These are phyloP conservation scores for Pleurotus pulmonarius DNA, from an alignment of 768 basidiomycete genomes.

Conservation along the genomic window DNA sequence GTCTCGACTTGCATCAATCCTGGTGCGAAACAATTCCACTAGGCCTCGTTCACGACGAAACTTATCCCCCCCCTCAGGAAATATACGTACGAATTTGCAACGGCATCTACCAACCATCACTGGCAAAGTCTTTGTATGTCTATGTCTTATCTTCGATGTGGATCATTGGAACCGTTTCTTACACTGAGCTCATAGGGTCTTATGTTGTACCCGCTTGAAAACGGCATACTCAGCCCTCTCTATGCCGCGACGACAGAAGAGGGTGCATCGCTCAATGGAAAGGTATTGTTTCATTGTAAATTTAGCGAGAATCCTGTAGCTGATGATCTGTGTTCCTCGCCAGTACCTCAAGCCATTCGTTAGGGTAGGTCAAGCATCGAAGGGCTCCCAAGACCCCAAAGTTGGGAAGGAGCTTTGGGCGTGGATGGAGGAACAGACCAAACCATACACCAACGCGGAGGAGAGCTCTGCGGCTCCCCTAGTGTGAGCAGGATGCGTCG, in stretches of 20 bases:
- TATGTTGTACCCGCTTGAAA: too few species aligned
- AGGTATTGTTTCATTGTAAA: not conserved
- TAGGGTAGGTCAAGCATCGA: not conserved
- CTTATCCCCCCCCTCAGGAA: not conserved
- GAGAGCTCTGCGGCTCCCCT: too few species aligned
- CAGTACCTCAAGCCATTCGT: not conserved
- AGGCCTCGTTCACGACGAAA: too few species aligned
- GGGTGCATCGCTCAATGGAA: not conserved
- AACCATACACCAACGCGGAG: too few species aligned
- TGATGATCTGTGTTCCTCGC: not conserved
- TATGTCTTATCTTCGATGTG: too few species aligned
- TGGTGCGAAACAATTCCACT: constrained; percentile 6
- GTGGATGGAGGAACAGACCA: not conserved
- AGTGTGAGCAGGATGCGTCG: too few species aligned
- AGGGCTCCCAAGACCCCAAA: not conserved
- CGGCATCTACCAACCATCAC: not conserved
- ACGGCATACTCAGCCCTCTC: not conserved
- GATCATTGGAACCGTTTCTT: too few species aligned
- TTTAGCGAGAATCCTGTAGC: not conserved
- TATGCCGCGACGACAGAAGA: not conserved
- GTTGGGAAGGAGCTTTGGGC: not conserved
- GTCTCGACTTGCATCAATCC: constrained; percentile 22
- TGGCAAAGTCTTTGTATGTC: too few species aligned
- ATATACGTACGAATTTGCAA: not conserved
- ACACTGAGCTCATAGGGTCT: too few species aligned